phyloP scores from a whole-genome alignment of 352 stramenopile genomes.

The Pythium pyrilobum region DNA sequence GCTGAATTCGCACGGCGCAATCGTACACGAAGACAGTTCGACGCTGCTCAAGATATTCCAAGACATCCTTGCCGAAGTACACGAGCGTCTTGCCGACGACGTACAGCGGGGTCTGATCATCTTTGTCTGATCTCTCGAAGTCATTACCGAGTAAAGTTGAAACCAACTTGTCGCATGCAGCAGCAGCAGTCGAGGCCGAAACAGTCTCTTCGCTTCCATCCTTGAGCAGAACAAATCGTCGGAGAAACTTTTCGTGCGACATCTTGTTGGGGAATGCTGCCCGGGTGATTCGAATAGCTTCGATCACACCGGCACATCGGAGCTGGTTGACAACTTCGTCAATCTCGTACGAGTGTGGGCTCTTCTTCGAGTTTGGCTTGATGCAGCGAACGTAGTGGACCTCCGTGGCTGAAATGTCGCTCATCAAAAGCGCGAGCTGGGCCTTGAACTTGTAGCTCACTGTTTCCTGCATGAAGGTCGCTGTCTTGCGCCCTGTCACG shows the following conservation, averaged over 20 bases:
- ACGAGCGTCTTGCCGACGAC: slow-evolving; percentile 86
- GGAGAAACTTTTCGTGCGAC: slow-evolving; percentile 85
- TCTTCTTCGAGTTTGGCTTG: slow-evolving; percentile 88
- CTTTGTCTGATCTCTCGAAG: slow-evolving; percentile 32
- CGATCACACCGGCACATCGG: slow-evolving; percentile 84
- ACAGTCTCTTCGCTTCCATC: slow-evolving; percentile 19
- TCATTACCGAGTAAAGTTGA: slow-evolving; percentile 38
- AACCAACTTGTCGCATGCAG: slow-evolving; percentile 62
- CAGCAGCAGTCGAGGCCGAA: slow-evolving; percentile 41
- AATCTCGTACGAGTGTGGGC: slow-evolving; percentile 77
- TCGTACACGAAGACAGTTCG: slow-evolving; percentile 70
- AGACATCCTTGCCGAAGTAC: slow-evolving; percentile 92
- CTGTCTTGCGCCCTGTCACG: slow-evolving; percentile 43
- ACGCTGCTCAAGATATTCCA: slow-evolving; percentile 87
- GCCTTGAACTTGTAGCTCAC: slow-evolving; percentile 89
- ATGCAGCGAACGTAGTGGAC: slow-evolving; percentile 90
- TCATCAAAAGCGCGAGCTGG: slow-evolving; percentile 82
- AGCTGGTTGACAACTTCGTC: slow-evolving; percentile 82
- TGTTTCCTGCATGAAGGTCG: slow-evolving; percentile 86
- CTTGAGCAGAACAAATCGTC: slow-evolving; percentile 75
- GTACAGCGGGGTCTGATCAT: slow-evolving; percentile 45
- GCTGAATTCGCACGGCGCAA: slow-evolving; percentile 60
- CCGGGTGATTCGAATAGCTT: slow-evolving; percentile 88
- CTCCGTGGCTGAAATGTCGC: slow-evolving; percentile 79
- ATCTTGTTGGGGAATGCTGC: slow-evolving; percentile 93